Percentiles rank a stretch among this genome's conserved stretches.
Evolutionary conservation across 2,329 filamentous ascomycete species (phyloP).

Genomic region (Claviceps pazoutovae): DNA sequence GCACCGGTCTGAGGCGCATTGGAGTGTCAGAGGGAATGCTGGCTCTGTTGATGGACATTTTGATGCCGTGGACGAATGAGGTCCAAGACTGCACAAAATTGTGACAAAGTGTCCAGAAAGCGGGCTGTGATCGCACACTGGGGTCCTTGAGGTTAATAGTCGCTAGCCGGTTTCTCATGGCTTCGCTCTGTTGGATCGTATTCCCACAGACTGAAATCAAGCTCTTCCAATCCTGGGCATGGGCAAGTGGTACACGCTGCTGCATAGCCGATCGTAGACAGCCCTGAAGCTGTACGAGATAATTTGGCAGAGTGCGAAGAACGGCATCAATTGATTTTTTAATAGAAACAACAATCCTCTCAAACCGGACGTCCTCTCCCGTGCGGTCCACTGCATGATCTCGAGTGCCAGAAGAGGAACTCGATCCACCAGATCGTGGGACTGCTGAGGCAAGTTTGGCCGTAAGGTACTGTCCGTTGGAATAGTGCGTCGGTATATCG

Average conservation of each 20-base stretch:
- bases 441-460: constrained; percentile 47
- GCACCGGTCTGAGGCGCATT: constrained; percentile 62
- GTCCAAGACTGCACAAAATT: constrained; percentile 58
- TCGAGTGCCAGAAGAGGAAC: constrained; percentile 39
- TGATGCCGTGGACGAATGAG: constrained; percentile 48
- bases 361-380: constrained; percentile 70
- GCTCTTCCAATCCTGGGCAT: constrained; percentile 52
- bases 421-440: constrained; percentile 72
- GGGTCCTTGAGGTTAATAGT: constrained; percentile 77
- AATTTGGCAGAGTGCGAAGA: constrained; percentile 54
- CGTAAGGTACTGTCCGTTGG: constrained; percentile 35
- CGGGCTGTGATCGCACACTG: constrained; percentile 48
- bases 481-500: constrained; percentile 32
- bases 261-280: constrained; percentile 51
- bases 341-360: constrained; percentile 66
- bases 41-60: constrained; percentile 36
- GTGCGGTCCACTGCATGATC: constrained; percentile 45
- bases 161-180: constrained; percentile 58
- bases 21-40: constrained; percentile 54
- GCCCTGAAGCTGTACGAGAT: constrained; percentile 51
- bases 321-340: constrained; percentile 61
- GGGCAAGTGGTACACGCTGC: constrained; percentile 42
- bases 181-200: constrained; percentile 59
- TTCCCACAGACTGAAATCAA: constrained; percentile 59
- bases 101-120: constrained; percentile 60